Percentiles rank a stretch among this genome's conserved stretches.
These are phyloP conservation scores for Margaritispora aquatica DNA, from an alignment of 495 filamentous ascomycete species.

Conservation along the genomic window DNA sequence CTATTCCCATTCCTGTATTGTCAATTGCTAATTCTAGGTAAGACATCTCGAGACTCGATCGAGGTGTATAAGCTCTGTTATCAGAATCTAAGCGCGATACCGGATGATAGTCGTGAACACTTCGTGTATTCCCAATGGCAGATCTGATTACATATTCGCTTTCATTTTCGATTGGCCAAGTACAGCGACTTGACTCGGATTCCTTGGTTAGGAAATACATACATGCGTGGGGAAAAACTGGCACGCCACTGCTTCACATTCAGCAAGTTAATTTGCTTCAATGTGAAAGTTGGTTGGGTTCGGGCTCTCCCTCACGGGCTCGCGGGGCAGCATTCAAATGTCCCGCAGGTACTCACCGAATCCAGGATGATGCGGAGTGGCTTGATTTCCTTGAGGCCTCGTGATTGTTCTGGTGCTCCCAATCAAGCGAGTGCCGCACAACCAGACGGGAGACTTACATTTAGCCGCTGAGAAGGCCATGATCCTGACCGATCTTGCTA, in stretches of 20 bases:
- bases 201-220: too few species aligned
- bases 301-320: too few species aligned
- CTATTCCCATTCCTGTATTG: not conserved
- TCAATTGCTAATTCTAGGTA: not conserved
- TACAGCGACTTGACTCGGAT: too few species aligned
- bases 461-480: constrained; percentile 9
- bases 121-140: too few species aligned
- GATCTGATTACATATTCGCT: too few species aligned
- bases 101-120: too few species aligned
- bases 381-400: constrained; percentile 17
- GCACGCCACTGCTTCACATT: too few species aligned
- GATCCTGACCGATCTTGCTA: not conserved
- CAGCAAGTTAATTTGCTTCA: not conserved
- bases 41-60: too few species aligned
- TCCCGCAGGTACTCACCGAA: constrained; percentile 7
- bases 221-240: too few species aligned
- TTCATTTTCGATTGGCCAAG: too few species aligned
- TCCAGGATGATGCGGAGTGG: constrained; percentile 14
- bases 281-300: not conserved
- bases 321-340: constrained; percentile 9
- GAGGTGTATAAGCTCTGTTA: too few species aligned
- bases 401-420: constrained; percentile 16
- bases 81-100: not conserved
- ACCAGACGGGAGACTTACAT: not conserved
- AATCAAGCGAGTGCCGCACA: constrained; percentile 9